Evolutionary conservation across 305 asterid genomes (phyloP).

Genomic region (Fraxinus ornus): DNA sequence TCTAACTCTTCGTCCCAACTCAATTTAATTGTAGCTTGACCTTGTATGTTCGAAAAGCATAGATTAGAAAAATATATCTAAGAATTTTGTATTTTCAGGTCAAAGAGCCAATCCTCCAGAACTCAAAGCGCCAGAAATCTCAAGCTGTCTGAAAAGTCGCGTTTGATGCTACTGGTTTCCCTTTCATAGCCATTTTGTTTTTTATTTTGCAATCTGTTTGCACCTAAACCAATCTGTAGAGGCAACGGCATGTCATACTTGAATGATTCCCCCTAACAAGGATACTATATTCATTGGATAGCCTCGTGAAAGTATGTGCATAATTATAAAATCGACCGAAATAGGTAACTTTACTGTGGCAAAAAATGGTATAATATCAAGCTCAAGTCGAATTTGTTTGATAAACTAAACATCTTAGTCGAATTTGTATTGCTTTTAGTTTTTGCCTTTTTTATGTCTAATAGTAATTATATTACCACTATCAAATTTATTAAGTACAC

Average conservation of each 20-base stretch:
- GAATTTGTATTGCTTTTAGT: not conserved
- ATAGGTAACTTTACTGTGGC: not conserved
- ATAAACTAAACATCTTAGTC: not conserved
- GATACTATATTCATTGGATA: not conserved
- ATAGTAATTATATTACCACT: no score
- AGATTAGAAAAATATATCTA: not conserved
- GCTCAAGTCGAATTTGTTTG: not conserved
- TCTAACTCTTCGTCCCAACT: not conserved
- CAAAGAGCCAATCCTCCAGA: slow-evolving; percentile 77
- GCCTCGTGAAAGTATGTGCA: not conserved
- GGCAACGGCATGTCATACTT: not conserved
- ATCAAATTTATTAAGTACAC: no score
- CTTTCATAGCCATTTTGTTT: not conserved
- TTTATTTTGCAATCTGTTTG: not conserved
- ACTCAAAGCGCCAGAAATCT: slow-evolving; percentile 66
- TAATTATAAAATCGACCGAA: not conserved
- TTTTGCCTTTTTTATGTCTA: not conserved
- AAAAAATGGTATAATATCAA: not conserved
- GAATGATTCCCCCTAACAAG: not conserved
- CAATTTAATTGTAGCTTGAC: not conserved
- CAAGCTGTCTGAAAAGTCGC: slow-evolving; percentile 39
- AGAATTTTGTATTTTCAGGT: slow-evolving; percentile 47
- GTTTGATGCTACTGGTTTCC: slow-evolving; percentile 8
- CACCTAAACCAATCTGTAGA: not conserved
- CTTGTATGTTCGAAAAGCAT: not conserved